Conservation (phyloP, 306 rosid genomes). For the Albizia julibrissin region DNA sequence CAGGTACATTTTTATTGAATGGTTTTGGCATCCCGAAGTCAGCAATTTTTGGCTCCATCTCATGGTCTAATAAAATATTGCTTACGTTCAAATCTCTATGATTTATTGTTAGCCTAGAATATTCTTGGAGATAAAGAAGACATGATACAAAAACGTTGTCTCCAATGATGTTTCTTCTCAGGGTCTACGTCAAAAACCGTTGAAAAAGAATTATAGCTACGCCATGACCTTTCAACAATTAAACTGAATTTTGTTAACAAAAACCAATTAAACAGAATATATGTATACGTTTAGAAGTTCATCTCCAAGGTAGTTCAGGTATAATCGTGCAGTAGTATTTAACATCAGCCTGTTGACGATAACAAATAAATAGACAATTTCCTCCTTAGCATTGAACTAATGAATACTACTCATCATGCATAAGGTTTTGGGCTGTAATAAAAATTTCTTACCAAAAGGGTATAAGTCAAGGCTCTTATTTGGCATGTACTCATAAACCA, state of each 20-base stretch:
- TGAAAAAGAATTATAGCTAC: background rate
- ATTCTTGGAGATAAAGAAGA: background rate
- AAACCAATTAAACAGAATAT: too few species aligned
- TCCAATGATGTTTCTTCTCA: background rate
- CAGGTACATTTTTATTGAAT: conserved; percentile 33
- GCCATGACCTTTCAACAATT: too few species aligned
- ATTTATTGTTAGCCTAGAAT: background rate
- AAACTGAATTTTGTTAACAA: too few species aligned
- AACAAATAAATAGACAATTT: too few species aligned
- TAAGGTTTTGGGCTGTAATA: background rate
- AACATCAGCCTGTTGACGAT: too few species aligned
- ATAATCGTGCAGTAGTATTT: too few species aligned
- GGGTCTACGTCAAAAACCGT: background rate
- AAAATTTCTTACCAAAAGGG: background rate
- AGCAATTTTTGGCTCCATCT: conserved; percentile 49
- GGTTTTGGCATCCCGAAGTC: conserved; percentile 63
- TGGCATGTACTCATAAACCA: background rate
- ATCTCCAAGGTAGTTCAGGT: too few species aligned
- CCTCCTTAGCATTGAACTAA: too few species aligned
- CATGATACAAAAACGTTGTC: background rate
- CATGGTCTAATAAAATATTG: background rate
- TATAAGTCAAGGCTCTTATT: background rate
- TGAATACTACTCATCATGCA: background rate
- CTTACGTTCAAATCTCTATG: background rate
- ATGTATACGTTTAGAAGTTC: background rate